These are phyloP conservation scores for Calonectria hongkongensis DNA, from an alignment of 2,329 filamentous ascomycete genomes.

Conservation along the genomic window DNA sequence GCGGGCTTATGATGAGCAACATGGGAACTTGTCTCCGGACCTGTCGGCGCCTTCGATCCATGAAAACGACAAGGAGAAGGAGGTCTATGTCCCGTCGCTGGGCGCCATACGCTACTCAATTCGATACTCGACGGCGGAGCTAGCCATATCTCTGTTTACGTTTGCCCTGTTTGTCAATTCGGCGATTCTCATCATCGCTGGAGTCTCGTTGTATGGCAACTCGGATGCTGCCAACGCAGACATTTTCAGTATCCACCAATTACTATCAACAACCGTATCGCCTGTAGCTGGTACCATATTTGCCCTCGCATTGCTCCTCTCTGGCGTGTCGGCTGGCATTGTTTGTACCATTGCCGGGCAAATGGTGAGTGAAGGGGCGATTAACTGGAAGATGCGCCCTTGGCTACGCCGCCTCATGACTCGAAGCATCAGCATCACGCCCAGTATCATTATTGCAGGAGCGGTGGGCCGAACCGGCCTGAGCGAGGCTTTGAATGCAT, in stretches of 20 bases:
- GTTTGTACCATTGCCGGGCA: conserved; percentile 93
- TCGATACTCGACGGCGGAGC: conserved; percentile 82
- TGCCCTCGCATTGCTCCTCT: conserved; percentile 86
- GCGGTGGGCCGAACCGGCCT: conserved; percentile 84
- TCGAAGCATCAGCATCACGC: conserved; percentile 86
- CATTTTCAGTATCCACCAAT: conserved; percentile 87
- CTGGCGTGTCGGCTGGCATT: conserved; percentile 87
- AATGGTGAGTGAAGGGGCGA: conserved; percentile 89
- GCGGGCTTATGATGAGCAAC: conserved; percentile 76
- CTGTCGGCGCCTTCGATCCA: conserved; percentile 53
- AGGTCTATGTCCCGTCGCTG: conserved; percentile 82
- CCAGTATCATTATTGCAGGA: conserved; percentile 88
- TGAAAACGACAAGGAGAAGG: conserved; percentile 65
- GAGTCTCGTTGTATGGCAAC: conserved; percentile 82
- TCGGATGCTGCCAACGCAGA: conserved; percentile 79
- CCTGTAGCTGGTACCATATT: conserved; percentile 89
- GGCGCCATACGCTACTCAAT: conserved; percentile 84
- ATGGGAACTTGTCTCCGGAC: conserved; percentile 69
- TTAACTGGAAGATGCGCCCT: conserved; percentile 83
- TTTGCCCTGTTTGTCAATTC: conserved; percentile 91
- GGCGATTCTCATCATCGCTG: conserved; percentile 87
- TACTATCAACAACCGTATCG: conserved; percentile 81
- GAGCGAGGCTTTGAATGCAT: conserved; percentile 82
- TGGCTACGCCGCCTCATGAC: conserved; percentile 89
- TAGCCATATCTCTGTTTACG: conserved; percentile 84